Base-by-base conservation (phyloP, 148 eudicot species). In the Gaultheria prostrata region DNA sequence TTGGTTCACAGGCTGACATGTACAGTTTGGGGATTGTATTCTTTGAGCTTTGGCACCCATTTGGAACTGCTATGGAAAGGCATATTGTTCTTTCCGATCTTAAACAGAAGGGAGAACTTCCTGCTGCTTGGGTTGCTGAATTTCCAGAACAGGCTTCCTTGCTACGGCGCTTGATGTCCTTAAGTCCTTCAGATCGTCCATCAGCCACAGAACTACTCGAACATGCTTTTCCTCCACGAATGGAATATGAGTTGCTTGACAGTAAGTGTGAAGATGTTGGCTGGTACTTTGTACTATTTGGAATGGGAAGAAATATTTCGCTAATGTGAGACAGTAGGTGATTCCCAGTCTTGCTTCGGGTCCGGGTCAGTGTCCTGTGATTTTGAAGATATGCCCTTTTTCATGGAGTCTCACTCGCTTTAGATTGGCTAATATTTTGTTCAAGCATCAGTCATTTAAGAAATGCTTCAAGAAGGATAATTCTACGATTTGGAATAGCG, bases 11-110 rank as follows among this genome's bases (percentile, higher is more conserved):
- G 99, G 98, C 95, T 78, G 99, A 97, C 87, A 97, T 94, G 98
- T 94, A 94, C 86, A 97, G 99, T 87, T 83, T 97, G 76, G 99
- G 98, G 83, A 83, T 97, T 77, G 95, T 97, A 20, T 97, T 97
- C 85, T 91, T 97, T 87, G 99, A 97, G 90, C 86, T 97, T 76
- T 97, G 97, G 95, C 95, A 90, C 84, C 99, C 99, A 73, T 97
- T 97, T 81, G 93, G 92, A 78, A 94, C 99, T 24, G 97, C 94
- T 76, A 97, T 94, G 99, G 99, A 97, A 87, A 91, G 99, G 88
- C 92, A 94, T 84, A 84, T 92, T 80, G 91, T 94, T 80, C 94
- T 97, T 79, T 94, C 95, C 45, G 98, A 94, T 85, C 89, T 97
- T 74, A 94, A 94, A 89, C 90, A 87, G 85, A 93, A 93, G 87